These are phyloP conservation scores for Parascedosporium putredinis DNA, from an alignment of 2,329 filamentous ascomycete species.

Conservation along the genomic window DNA sequence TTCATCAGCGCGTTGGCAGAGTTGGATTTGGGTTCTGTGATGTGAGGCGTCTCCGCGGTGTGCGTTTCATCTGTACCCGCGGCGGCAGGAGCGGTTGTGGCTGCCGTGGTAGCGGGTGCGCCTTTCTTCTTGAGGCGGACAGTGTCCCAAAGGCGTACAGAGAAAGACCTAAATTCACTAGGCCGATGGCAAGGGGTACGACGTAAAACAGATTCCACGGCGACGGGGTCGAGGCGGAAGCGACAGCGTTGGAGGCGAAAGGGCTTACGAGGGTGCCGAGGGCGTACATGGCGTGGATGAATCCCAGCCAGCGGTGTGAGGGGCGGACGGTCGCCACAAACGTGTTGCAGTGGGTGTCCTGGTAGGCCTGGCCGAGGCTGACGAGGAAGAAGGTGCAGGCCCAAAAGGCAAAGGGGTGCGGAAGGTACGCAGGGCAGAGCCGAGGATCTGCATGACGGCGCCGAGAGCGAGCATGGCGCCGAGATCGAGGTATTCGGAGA, in stretches of 20 bases:
- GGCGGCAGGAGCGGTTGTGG: too few species aligned
- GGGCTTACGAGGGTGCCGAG: slow-evolving; percentile 46
- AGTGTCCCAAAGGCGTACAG: slow-evolving; percentile 38
- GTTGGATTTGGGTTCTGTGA: slow-evolving; percentile 16
- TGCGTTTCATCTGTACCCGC: too few species aligned
- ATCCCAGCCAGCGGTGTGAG: slow-evolving; percentile 50
- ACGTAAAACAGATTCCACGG: slow-evolving; percentile 48
- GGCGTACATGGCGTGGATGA: slow-evolving; percentile 54
- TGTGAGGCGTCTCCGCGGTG: too few species aligned
- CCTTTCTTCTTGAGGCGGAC: slow-evolving; percentile 19
- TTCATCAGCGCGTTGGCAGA: slow-evolving; percentile 26
- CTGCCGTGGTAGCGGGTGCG: slow-evolving; percentile 15
- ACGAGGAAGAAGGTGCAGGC: slow-evolving; percentile 47
- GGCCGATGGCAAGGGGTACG: slow-evolving; percentile 40
- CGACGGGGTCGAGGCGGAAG: slow-evolving; percentile 21
- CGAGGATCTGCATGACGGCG: slow-evolving; percentile 41
- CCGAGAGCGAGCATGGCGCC: slow-evolving; percentile 47
- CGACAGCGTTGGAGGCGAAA: slow-evolving; percentile 42
- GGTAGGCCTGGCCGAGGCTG: slow-evolving; percentile 49
- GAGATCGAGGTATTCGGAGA: slow-evolving; percentile 40
- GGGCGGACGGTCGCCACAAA: slow-evolving; percentile 41
- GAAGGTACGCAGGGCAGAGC: slow-evolving; percentile 46
- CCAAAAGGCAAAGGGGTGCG: slow-evolving; percentile 47
- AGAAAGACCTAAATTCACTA: slow-evolving; percentile 38
- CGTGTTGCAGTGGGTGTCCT: slow-evolving; percentile 54